phyloP scores from a whole-genome alignment of 2,329 filamentous ascomycete species.

The Pyrenophora tritici-repentis region DNA sequence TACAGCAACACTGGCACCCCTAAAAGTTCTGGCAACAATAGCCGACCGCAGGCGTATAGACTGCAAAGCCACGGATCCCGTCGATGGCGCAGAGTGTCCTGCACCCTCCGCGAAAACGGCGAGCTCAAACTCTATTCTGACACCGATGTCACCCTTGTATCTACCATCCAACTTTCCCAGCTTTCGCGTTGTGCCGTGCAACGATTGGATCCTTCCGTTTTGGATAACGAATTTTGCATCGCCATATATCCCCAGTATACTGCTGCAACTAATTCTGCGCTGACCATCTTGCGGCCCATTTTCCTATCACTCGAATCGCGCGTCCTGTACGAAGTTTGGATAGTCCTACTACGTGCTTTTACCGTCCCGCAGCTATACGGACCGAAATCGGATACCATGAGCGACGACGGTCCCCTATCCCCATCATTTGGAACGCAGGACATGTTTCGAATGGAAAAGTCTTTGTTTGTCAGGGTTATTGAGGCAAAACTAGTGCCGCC shows the following conservation, averaged over 20 bases:
- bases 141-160: conserved; percentile 77
- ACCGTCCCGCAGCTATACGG: conserved; percentile 90
- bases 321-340: conserved; percentile 96
- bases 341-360: conserved; percentile 87
- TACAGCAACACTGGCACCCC: conserved; percentile 54
- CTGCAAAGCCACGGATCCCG: conserved; percentile 62
- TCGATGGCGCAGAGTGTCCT: conserved; percentile 89
- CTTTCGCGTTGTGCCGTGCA: conserved; percentile 90
- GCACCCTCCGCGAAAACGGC: conserved; percentile 91
- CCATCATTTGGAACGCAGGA: conserved; percentile 54
- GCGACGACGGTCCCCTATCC: conserved; percentile 45
- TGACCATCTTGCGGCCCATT: conserved; percentile 82
- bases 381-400: conserved; percentile 56
- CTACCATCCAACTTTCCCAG: conserved; percentile 84
- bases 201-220: conserved; percentile 83
- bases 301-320: conserved; percentile 86
- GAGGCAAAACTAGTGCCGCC: conserved; percentile 62
- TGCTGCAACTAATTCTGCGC: conserved; percentile 69
- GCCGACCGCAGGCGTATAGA: conserved; percentile 58
- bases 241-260: conserved; percentile 95
- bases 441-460: conserved; percentile 70
- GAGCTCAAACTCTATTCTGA: conserved; percentile 91
- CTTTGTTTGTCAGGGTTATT: conserved; percentile 63
- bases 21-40: conserved; percentile 31
- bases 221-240: conserved; percentile 92